phyloP scores from a whole-genome alignment of 2,329 filamentous ascomycete genomes.

The Aureobasidium sp. region DNA sequence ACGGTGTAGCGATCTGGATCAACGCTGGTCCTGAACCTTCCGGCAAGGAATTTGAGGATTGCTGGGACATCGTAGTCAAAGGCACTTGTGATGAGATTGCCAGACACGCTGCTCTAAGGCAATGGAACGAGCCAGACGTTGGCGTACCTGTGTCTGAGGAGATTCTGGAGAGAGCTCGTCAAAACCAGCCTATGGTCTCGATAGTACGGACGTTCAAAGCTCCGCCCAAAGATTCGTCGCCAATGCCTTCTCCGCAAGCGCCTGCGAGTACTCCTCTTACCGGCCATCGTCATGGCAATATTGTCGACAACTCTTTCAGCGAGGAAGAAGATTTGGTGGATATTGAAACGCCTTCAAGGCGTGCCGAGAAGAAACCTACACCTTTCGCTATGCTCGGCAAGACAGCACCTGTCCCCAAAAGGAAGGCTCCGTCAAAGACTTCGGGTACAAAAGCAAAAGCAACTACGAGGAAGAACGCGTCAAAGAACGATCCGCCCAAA shows the following conservation, averaged over 20 bases:
- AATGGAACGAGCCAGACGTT: slow-evolving; percentile 48
- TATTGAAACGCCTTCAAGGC: slow-evolving; percentile 30
- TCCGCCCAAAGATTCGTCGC: slow-evolving; percentile 20
- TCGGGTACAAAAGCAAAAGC: slow-evolving; percentile 20
- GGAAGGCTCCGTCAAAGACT: neutral
- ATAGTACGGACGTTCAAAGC: slow-evolving; percentile 17
- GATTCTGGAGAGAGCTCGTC: slow-evolving; percentile 35
- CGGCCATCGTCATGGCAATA: slow-evolving; percentile 20
- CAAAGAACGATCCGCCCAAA: slow-evolving; percentile 16
- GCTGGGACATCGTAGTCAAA: slow-evolving; percentile 85
- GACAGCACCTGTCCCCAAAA: slow-evolving; percentile 11
- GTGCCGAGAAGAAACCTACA: slow-evolving; percentile 17
- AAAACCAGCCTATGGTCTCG: slow-evolving; percentile 33
- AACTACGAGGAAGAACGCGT: slow-evolving; percentile 18
- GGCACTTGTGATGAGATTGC: slow-evolving; percentile 87
- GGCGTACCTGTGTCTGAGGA: slow-evolving; percentile 41
- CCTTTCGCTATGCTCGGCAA: slow-evolving; percentile 18
- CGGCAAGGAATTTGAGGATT: slow-evolving; percentile 78
- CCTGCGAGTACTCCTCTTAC: slow-evolving; percentile 20
- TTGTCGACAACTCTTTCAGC: slow-evolving; percentile 22
- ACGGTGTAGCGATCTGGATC: slow-evolving; percentile 81
- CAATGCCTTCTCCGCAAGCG: slow-evolving; percentile 28
- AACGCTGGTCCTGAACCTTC: slow-evolving; percentile 81
- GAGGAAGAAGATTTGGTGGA: slow-evolving; percentile 24
- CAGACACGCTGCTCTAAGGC: slow-evolving; percentile 55